Percentiles rank a stretch among this genome's conserved stretches.
Conservation (phyloP, 2,329 filamentous ascomycete genomes). For the Aspergillus pseudonomiae region DNA sequence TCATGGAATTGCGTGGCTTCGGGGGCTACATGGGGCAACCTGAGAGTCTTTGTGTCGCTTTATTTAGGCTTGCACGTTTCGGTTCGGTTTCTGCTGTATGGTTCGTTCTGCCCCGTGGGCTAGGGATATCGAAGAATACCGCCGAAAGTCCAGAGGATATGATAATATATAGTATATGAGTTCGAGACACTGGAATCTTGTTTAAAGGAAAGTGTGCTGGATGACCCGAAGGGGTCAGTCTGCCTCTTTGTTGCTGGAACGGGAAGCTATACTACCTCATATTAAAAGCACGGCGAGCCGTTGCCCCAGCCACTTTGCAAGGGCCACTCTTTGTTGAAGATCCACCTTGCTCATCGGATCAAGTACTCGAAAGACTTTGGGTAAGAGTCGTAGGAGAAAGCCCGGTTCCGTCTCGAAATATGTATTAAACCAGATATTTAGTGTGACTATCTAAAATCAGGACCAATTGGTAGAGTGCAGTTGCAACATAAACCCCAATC, state of each 20-base stretch:
- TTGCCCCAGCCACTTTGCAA: background rate
- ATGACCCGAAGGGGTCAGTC: background rate
- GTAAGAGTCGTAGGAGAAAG: no score
- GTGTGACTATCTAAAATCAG: background rate
- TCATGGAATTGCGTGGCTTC: no score
- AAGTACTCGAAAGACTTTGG: no score
- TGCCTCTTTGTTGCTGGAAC: background rate
- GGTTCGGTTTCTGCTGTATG: background rate
- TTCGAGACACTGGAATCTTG: no score
- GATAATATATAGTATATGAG: no score
- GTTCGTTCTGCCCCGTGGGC: background rate
- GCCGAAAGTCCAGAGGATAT: no score
- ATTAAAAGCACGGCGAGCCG: background rate
- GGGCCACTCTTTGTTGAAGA: background rate
- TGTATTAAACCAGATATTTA: background rate
- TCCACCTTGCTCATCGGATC: no score
- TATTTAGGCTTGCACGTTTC: no score
- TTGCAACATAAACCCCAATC: background rate
- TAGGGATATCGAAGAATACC: background rate
- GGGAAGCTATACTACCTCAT: background rate
- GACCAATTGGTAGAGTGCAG: background rate
- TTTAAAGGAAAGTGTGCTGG: no score
- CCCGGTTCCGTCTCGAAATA: background rate
- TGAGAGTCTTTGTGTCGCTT: no score
- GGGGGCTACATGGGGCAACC: no score